Evolutionary conservation across 140 eudicot species (phyloP), one percentile per base, ranked within the genome.

Genomic region (Anethum foeniculum): DNA sequence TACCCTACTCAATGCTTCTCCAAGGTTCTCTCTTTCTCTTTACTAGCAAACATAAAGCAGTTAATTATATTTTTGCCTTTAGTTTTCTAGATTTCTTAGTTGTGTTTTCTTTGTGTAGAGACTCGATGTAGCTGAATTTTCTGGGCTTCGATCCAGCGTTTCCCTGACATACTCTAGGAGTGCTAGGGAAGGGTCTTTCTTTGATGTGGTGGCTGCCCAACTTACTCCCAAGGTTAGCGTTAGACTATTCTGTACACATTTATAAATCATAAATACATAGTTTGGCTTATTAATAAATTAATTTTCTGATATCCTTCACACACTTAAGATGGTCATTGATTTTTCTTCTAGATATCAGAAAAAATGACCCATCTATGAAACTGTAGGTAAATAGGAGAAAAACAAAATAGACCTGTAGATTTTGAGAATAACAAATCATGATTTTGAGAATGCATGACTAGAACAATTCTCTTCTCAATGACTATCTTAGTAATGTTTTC

Each of bases 191-290:
- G 77, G 91, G 32, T 89, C 91, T 48, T 89, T 93, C 84, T 89
- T 87, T 65, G 93, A 93, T 79, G 89, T 47, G 14, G 92, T 91
- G 73, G 85, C 96, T 47, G 82, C 93, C 25, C 98, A 88, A 75
- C 92, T 93, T 56, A 81, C 83, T 65, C 80, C 94, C 41, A 91
- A 86, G 98, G 98, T 92, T 32, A 1, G 41, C 96, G 98, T 92
- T 32, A 1, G 41, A 21, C 67, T 74, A 28, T 58, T 38, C 15
- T 19, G 4, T 4, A 78, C 7, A 38, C 51, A 10, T 3, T 16
- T 77, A 19, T 34, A 51, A 34, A 19, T 77, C 34, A 30, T 3
- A 64, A 64, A 4, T 49, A 18, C 28, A 6, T 9, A 6, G 21
- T 10, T 30, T 51, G n/a, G 13, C 7, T 28, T 28, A 1, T 5